A percentile compares a stretch with the other conserved stretches of the same genome.
Conservation (phyloP, 2,329 filamentous ascomycete species). For the Aspergillus sp. region DNA sequence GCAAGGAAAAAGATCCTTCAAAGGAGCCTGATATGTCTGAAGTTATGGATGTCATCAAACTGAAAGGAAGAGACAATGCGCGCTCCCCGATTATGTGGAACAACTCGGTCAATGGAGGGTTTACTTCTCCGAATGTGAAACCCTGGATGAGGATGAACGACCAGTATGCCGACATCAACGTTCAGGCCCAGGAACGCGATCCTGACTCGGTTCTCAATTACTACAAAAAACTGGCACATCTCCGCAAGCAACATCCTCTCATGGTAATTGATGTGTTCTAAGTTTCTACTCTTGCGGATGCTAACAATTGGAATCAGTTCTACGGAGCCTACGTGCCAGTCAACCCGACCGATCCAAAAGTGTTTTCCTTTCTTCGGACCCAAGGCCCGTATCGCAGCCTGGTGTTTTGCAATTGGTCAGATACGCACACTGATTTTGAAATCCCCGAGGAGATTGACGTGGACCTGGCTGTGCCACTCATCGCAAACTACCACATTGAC, state of each 20-base stretch:
- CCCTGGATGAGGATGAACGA: conserved; percentile 66
- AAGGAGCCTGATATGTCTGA: conserved; percentile 12
- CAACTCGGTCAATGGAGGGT: conserved; percentile 52
- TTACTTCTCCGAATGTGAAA: conserved; percentile 41
- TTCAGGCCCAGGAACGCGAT: conserved; percentile 30
- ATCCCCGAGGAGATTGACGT: conserved; percentile 12
- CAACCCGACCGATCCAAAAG: conserved; percentile 8
- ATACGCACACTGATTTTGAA: conserved; percentile 1
- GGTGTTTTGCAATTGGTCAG: conserved; percentile 10
- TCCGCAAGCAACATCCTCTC: conserved; percentile 48
- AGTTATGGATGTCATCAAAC: conserved; percentile 9
- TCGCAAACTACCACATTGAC: conserved; percentile 9
- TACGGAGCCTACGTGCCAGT: conserved; percentile 13
- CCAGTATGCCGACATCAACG: conserved; percentile 56
- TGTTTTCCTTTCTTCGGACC: conserved; percentile 11
- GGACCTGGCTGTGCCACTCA: conserved; percentile 10
- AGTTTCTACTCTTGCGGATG: not conserved
- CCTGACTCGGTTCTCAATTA: conserved; percentile 50
- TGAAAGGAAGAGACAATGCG: conserved; percentile 53
- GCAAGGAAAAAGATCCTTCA: conserved; percentile 6
- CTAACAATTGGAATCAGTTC: conserved; percentile 4
- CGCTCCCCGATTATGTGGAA: conserved; percentile 65
- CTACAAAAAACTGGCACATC: conserved; percentile 50
- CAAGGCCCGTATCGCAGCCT: conserved; percentile 11
- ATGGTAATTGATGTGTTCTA: conserved; percentile 5